Evolutionary conservation across 2,329 filamentous ascomycete species (phyloP), one percentile per base, ranked within the genome.

Genomic region (Raffaelea deltoideospora): DNA sequence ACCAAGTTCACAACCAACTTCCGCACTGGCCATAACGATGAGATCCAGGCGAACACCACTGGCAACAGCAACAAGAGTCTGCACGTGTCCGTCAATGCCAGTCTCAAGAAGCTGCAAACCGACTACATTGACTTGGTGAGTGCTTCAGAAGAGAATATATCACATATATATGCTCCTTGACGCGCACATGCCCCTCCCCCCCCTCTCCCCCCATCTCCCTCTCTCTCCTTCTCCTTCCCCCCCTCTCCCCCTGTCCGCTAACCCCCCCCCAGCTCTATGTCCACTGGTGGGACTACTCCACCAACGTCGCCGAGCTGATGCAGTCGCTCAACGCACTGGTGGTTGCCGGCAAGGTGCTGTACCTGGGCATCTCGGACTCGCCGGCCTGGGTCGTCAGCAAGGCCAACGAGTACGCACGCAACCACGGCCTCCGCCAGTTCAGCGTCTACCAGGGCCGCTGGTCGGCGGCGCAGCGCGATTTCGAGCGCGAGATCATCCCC

Each of bases 1-100:
- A 82, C 77, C 38, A 84, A 84, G 50, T 80, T 65, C 51, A 73
- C 72, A 1, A 76, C 68, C 19, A 68, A 68, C 48, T 79, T 66
- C 52, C 57, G 56, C 19, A 60, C 20, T 5, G 31, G 61, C 2
- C 54, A 39, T 11, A 32, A 51, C 2, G 53, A 57, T 10, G 54
- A 61, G 17, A 61, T 70, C 41, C 59, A 59, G 47, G 61, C 63
- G 45, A 76, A 74, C 47, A 65, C 52, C 40, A 57, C 56, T 19
- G 76, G 76, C 2, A 79, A 79, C 48, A 65, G 69, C 15, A 59
- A 68, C 30, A 82, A 81, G 56, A 73, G 65, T 39, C 50, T 82
- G 28, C 63, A 65, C 31, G 48, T 58, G 1, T 76, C 71, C 1
- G 57, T 78, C 22, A 57, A 68, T 15, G 60, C 56, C n/a, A 74